Evolutionary conservation across 306 rosid genomes (phyloP), one percentile per base, ranked within the genome.

Genomic region (Fragaria ananassa): DNA sequence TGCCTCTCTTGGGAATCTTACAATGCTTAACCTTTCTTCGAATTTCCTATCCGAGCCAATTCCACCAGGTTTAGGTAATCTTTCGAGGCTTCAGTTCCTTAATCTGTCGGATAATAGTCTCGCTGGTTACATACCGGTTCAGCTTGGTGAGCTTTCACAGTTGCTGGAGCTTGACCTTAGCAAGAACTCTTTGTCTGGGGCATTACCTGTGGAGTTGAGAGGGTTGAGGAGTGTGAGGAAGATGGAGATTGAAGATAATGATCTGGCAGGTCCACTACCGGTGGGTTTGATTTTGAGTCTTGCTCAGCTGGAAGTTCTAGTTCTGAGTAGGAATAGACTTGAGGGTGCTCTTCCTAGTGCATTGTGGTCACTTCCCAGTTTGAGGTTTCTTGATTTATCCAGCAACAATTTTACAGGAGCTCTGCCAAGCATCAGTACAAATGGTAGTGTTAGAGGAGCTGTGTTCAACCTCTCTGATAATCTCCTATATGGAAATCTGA

Each of bases 11-110:
- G 44, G 58, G 12, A 89, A 92, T 31, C 93, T 95, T 68, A 80
- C 86, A 12, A 78, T 51, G 70, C 89, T 96, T 42, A 87, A 92
- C 53, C 88, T 96, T 64, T 84, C 96, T 71, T 76, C 88, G 1
- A 96, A 96, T 81, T 90, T 70, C 78, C 81, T 96, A 13, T 83
- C 89, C 76, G 99, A 97, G 71, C 21, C 81, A 18, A 67, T 96
- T 76, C 96, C 93, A 61, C 31, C 85, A 6, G 73, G 86, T 75
- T 50, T 96, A 4, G 88, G 93, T 19, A 31, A 23, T 37, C 92
- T 96, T 64, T 68, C 61, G 6, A 76, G 67, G 8, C 92, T 96
- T 23, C 60, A 75, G 34, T 25, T 4, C 4, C 76, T 96, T 87
- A 80, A 80, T 78, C 89, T 92, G 79, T 89, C 98, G 15, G 76